Base-by-base conservation (phyloP, 2,329 filamentous ascomycete species). In the Hypoxylon sp. region DNA sequence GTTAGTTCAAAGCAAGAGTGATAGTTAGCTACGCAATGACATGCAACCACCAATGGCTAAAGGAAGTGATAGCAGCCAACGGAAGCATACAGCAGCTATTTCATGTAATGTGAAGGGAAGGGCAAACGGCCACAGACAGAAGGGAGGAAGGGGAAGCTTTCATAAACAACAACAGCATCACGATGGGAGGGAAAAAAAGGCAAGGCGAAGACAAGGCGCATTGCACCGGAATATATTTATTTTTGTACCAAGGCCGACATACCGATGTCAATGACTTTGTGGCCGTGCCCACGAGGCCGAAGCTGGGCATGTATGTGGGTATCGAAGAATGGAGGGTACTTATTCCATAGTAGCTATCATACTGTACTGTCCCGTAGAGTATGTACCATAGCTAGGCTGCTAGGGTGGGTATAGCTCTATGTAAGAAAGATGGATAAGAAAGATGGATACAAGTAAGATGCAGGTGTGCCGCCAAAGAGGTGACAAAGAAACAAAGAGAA, bases 151-250 rank as follows among this genome's bases (percentile, higher is more conserved):
- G 29, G 29, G 15, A 17, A 25, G 34, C 35, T 45, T 51, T 53
- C 49, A 48, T 51, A 48, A 45, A n/a, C n/a, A n/a, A n/a, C n/a
- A 48, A 47, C 20, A 48, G 21, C 44, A 51, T 53, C 44, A 13
- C 48, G 46, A 43, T 44, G 32, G 44, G 34, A 47, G 38, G 17
- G 19, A 31, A 23, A 15, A 35, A 8, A 13, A 13, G 7, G 9
- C n/a, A n/a, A n/a, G n/a, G n/a, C n/a, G n/a, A n/a, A n/a, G n/a
- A n/a, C n/a, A 7, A 50, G 27, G 45, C 30, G 49, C 32, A 50
- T 41, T 40, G 44, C 27, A n/a, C 30, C 41, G 40, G 44, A 36
- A 47, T 51, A 53, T 52, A 43, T 49, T 42, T 47, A 48, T 51
- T 52, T 31, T 46, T 27, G 40, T 37, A 30, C 27, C 23, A 19